Evolutionary conservation across 257 asterid genomes (phyloP).

Genomic region (Apocynum venetum): DNA sequence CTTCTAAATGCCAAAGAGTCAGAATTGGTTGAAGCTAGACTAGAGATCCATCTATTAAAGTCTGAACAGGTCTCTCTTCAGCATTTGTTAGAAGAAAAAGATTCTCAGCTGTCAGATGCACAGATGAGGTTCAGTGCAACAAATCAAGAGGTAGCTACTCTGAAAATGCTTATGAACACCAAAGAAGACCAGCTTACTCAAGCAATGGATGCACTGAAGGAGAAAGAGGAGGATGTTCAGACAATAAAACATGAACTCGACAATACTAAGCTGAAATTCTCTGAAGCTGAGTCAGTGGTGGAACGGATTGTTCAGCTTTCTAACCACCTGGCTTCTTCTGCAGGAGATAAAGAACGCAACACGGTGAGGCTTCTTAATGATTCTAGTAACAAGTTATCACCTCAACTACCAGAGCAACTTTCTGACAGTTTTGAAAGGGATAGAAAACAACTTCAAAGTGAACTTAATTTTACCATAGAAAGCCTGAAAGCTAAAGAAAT

Average conservation of each 20-base stretch:
- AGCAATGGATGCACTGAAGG: conserved; percentile 51
- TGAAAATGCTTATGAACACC: conserved; percentile 40
- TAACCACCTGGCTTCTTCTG: conserved; percentile 46
- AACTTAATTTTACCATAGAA: conserved; percentile 55
- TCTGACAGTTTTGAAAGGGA: conserved; percentile 38
- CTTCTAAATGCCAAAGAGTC: conserved; percentile 63
- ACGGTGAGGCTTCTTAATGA: conserved; percentile 24
- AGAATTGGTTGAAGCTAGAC: conserved; percentile 70
- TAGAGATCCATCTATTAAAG: conserved; percentile 57
- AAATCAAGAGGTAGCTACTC: conserved; percentile 48
- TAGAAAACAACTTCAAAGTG: conserved; percentile 54
- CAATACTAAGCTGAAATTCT: conserved; percentile 37
- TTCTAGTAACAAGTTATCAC: conserved; percentile 11
- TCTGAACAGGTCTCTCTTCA: conserved; percentile 58
- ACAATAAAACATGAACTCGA: conserved; percentile 50
- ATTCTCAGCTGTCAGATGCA: conserved; percentile 47
- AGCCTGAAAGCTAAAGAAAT: conserved; percentile 58
- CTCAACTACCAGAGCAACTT: conserved; percentile 20
- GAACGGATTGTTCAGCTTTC: conserved; percentile 63
- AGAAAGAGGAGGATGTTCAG: conserved; percentile 51
- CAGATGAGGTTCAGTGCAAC: conserved; percentile 45
- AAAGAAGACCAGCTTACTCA: conserved; percentile 54
- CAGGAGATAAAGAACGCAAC: conserved; percentile 22
- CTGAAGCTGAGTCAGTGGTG: conserved; percentile 69
- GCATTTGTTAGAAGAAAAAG: conserved; percentile 53